phyloP scores from a whole-genome alignment of 495 filamentous ascomycete species.

The Extremus antarcticus region DNA sequence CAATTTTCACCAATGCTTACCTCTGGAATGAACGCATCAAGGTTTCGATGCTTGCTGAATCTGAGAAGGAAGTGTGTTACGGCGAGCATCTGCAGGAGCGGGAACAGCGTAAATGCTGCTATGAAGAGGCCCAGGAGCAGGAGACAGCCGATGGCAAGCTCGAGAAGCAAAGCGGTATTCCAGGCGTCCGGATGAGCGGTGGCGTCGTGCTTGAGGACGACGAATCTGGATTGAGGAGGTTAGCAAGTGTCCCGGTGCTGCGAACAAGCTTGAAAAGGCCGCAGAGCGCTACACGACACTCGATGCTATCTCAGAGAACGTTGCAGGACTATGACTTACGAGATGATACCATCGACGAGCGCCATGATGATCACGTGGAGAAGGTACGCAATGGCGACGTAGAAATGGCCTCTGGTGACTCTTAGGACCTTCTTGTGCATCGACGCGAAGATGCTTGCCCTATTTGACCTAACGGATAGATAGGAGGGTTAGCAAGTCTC shows the following conservation, averaged over 20 bases:
- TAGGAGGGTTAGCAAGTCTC: no score
- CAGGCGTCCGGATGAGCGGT: neutral
- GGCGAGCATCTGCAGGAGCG: neutral
- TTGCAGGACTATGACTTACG: no score
- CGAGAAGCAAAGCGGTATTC: neutral
- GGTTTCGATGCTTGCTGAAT: neutral
- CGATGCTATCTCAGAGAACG: no score
- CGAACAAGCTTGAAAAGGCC: no score
- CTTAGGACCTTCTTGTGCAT: neutral
- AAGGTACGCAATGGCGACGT: neutral
- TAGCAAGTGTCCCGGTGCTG: no score
- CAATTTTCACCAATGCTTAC: no score
- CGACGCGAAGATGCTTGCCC: no score
- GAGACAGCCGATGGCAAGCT: neutral
- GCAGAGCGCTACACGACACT: no score
- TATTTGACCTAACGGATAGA: no score
- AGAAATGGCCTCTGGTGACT: neutral
- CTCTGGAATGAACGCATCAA: neutral
- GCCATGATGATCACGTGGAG: neutral
- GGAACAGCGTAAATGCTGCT: neutral
- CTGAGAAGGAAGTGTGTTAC: neutral
- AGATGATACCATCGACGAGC: neutral
- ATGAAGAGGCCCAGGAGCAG: neutral
- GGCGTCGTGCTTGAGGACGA: neutral
- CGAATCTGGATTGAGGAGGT: no score